Evolutionary conservation across 495 filamentous ascomycete species (phyloP).

Genomic region (Xylaria sp.): DNA sequence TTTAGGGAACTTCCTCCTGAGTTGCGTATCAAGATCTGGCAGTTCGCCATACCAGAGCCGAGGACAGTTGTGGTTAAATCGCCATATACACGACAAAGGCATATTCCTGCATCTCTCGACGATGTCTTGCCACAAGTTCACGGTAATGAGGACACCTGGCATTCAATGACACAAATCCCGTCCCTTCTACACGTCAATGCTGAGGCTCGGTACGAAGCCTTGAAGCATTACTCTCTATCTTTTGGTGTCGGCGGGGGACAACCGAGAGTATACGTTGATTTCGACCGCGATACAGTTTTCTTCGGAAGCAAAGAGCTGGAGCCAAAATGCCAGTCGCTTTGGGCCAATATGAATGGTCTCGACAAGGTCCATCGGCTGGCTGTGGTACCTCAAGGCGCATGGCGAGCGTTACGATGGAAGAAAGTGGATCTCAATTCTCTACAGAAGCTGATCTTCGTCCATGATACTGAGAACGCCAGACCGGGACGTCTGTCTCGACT

Average conservation of each 20-base stretch:
- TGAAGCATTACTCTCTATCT: constrained; percentile 43
- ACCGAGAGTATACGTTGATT: constrained; percentile 46
- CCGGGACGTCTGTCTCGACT: constrained; percentile 34
- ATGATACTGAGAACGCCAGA: constrained; percentile 35
- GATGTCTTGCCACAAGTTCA: constrained; percentile 28
- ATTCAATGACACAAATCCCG: constrained; percentile 38
- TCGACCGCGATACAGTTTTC: constrained; percentile 42
- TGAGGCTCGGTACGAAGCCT: constrained; percentile 44
- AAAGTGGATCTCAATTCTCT: constrained; percentile 34
- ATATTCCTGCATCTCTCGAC: constrained; percentile 35
- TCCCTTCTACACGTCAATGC: constrained; percentile 43
- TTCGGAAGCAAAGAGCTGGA: constrained; percentile 37
- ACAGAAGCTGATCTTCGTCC: constrained; percentile 39
- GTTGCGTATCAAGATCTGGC: constrained; percentile 56
- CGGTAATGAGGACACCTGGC: constrained; percentile 34
- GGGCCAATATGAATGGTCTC: constrained; percentile 34
- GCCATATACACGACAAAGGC: constrained; percentile 28
- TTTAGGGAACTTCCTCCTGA: constrained; percentile 54
- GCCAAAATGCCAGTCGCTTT: constrained; percentile 35
- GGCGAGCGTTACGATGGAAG: constrained; percentile 38
- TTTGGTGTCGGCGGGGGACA: constrained; percentile 41
- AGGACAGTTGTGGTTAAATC: constrained; percentile 39
- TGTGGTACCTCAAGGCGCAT: constrained; percentile 39
- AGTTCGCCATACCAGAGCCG: constrained; percentile 37
- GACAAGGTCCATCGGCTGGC: constrained; percentile 36